Base-by-base conservation (phyloP, 768 basidiomycete species). In the Hypholoma sublateritium region DNA sequence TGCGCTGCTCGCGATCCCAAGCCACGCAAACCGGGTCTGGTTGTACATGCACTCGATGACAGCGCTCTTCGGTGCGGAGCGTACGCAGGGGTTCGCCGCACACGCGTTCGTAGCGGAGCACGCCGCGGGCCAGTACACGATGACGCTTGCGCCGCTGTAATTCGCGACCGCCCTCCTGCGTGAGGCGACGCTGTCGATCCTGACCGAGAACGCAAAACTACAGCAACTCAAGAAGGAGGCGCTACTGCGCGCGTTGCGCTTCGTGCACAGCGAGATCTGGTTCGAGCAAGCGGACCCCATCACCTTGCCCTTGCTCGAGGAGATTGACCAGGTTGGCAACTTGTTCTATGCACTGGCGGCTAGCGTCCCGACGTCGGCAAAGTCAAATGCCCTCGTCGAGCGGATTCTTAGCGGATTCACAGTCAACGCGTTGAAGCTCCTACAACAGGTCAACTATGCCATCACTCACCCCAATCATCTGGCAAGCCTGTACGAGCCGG, bases 391-490 rank as follows among this genome's bases (percentile, higher is more conserved):
- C 4, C 80, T 80, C 2, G 79, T 86, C 16, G 80, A 80, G 51
- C 85, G 83, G 62, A 82, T 93, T 6, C 77, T 94, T 39, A 78
- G 79, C 0, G 83, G 82, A 16, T 94, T 92, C 69, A 83, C 86
- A 2, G 76, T 76, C 0, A 84, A 84, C 58, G 86, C 88, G 0
- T 72, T 95, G 17, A 76, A 84, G 34, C 82, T 96, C 22, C 77
- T 97, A 1, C 93, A 94, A 66, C 90, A 94, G 61, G 72, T 97
- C 59, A 95, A 94, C 70, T 94, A 95, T 61, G 90, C 92, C 0
- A 78, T 96, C 47, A 88, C 92, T 0, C 95, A 98, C 70, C 95
- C 95, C 6, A 91, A 95, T 65, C 88, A 94, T 63, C 80, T 97
- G 12, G 85, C 88, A 1, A 87, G 87, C 61, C 76, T 92, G 22